Evolutionary conservation across 768 basidiomycete species (phyloP), one percentile per base, ranked within the genome.

Genomic region (Russula sp.): DNA sequence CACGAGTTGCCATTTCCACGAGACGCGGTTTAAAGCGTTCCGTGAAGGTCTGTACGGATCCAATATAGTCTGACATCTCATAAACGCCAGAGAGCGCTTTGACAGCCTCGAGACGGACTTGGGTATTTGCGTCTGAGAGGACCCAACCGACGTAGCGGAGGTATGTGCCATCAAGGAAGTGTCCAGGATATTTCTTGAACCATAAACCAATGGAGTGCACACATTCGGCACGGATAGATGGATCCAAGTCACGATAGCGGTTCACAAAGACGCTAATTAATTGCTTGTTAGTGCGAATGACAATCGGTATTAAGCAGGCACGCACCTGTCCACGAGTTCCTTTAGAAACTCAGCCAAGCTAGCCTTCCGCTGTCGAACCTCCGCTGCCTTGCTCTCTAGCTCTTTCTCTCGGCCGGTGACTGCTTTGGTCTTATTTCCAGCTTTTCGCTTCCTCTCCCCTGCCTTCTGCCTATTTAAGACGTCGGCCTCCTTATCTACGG

Each of bases 121-220:
- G 83, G 0, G 89, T 86, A 66, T 90, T 88, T 1, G 85, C 76
- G 73, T 98, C 97, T 11, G 94, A 95, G 34, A 98, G 83, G 1
- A 97, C 92, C 92, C 95, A 95, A 1, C 94, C 94, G 34, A 98
- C 87, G 72, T 98, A 98, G 26, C 91, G 90, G 24, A 98, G 84
- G 73, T 96, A 95, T 24, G 85, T 79, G 7, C 86, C 87, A 57
- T 94, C 89, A 51, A 97, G 83, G 76, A 94, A 98, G 71, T 92
- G 85, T 4, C 87, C 84, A 0, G 95, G 92, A 70, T 93, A 89
- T 70, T 86, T 88, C 66, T 86, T 88, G 75, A 98, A 92, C 92
- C 94, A 98, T 5, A 83, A 76, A 0, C 94, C 94, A 68, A 99
- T 84, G 10, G 95, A 84, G 26, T 83, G 86, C 57, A 96, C 86